phyloP scores from a whole-genome alignment of 768 basidiomycete genomes.

The Cantharellus anzutake region DNA sequence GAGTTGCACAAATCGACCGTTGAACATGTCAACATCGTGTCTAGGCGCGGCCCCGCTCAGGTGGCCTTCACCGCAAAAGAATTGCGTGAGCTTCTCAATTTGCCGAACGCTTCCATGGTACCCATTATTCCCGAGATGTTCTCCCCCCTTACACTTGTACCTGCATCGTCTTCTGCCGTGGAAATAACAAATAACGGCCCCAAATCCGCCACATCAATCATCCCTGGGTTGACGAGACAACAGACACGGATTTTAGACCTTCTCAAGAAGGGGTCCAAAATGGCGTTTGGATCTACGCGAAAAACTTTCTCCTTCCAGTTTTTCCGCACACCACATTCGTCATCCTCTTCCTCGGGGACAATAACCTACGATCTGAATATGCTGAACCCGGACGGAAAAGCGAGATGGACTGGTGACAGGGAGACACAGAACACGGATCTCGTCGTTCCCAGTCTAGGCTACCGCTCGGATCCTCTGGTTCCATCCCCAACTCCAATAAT shows the following conservation, averaged over 20 bases:
- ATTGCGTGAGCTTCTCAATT: conserved; percentile 56
- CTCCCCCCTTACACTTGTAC: no score
- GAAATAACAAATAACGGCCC: no score
- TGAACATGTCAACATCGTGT: conserved; percentile 64
- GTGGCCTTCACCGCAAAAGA: conserved; percentile 83
- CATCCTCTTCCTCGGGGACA: conserved; percentile 8
- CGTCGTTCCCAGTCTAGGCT: conserved; percentile 77
- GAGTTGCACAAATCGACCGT: conserved; percentile 43
- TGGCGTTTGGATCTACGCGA: conserved; percentile 24
- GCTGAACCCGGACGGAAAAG: conserved; percentile 25
- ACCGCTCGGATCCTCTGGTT: conserved; percentile 41
- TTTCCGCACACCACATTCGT: conserved; percentile 40
- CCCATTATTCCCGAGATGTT: conserved; percentile 26
- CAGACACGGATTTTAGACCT: conserved; percentile 49
- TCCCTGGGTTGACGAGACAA: conserved; percentile 30
- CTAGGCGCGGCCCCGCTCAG: conserved; percentile 70
- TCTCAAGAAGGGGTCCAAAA: conserved; percentile 37
- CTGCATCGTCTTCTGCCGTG: no score
- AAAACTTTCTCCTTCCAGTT: conserved; percentile 75
- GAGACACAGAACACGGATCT: conserved; percentile 44
- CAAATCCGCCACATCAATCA: neutral
- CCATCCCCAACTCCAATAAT: neutral
- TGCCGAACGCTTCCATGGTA: conserved; percentile 47
- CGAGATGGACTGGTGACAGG: conserved; percentile 34
- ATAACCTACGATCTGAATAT: conserved; percentile 44